Conservation (phyloP, 306 rosid species). For the Quillaja saponaria region DNA sequence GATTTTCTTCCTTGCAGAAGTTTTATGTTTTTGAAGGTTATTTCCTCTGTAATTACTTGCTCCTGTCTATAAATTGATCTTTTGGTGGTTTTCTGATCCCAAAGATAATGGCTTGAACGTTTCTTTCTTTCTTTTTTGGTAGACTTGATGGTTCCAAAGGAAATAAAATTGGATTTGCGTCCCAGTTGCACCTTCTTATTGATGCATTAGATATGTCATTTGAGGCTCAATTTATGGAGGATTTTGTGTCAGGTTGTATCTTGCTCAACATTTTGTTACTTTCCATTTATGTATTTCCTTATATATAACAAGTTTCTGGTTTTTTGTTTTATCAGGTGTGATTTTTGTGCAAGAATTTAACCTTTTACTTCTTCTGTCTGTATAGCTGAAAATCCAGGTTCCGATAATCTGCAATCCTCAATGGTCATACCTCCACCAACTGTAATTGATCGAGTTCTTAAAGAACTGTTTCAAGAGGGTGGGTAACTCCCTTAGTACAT, state of each 20-base stretch:
- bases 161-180: constrained; percentile 75
- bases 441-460: constrained; percentile 81
- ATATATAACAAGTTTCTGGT: constrained; percentile 28
- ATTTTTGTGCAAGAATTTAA: constrained; percentile 21
- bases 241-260: constrained; percentile 95
- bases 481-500: constrained; percentile 22
- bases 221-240: constrained; percentile 86
- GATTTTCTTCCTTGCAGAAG: no score
- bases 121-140: constrained; percentile 15
- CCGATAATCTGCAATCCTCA: constrained; percentile 70
- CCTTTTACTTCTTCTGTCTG: constrained; percentile 33
- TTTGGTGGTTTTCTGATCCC: no score
- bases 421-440: constrained; percentile 83
- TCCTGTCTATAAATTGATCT: no score
- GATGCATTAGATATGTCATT: constrained; percentile 84
- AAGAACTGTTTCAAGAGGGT: constrained; percentile 94
- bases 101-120: no score
- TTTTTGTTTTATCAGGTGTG: constrained; percentile 25
- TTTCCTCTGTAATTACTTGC: no score
- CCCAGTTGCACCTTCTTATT: constrained; percentile 68
- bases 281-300: constrained; percentile 16
- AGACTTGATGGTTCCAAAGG: constrained; percentile 69
- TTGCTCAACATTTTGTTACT: no score
- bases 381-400: constrained; percentile 77
- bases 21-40: no score